Conservation (phyloP, 2,329 filamentous ascomycete genomes). For the Xylariaceae sp. region DNA sequence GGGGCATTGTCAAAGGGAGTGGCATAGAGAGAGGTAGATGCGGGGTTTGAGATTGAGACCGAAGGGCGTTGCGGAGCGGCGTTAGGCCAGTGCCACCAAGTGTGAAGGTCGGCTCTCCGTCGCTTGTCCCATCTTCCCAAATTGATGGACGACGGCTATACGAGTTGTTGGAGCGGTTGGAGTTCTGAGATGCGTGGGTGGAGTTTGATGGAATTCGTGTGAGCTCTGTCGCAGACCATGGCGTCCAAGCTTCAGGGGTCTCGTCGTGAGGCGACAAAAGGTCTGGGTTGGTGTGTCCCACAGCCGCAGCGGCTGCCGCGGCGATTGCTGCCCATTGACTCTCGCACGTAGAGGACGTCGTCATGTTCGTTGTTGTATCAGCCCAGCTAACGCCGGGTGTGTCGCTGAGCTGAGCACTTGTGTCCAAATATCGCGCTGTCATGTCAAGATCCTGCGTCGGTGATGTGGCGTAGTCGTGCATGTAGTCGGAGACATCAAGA, state of each 20-base stretch:
- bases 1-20: neutral
- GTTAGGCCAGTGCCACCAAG: constrained; percentile 22
- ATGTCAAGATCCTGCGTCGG: constrained; percentile 14
- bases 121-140: constrained; percentile 5
- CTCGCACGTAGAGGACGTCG: constrained; percentile 8
- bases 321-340: constrained; percentile 21
- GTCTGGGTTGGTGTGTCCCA: constrained; percentile 6
- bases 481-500: constrained; percentile 21
- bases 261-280: neutral
- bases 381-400: constrained; percentile 18
- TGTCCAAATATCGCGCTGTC: constrained; percentile 8
- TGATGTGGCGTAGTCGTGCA: constrained; percentile 7
- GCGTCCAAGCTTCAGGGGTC: too few relatives aligned
- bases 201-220: constrained; percentile 2
- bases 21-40: neutral
- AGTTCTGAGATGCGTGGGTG: neutral
- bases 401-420: neutral
- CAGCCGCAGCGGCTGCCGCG: constrained; percentile 7
- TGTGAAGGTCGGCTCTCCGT: constrained; percentile 15
- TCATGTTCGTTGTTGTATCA: constrained; percentile 8
- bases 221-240: constrained; percentile 1
- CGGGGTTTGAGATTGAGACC: neutral
- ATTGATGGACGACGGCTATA: constrained; percentile 6
- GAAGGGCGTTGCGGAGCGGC: constrained; percentile 10
- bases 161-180: neutral